Evolutionary conservation across 1,139 yeast genomes (phyloP), one percentile per base, ranked within the genome.

Genomic region (Groenewaldozyma sp.): DNA sequence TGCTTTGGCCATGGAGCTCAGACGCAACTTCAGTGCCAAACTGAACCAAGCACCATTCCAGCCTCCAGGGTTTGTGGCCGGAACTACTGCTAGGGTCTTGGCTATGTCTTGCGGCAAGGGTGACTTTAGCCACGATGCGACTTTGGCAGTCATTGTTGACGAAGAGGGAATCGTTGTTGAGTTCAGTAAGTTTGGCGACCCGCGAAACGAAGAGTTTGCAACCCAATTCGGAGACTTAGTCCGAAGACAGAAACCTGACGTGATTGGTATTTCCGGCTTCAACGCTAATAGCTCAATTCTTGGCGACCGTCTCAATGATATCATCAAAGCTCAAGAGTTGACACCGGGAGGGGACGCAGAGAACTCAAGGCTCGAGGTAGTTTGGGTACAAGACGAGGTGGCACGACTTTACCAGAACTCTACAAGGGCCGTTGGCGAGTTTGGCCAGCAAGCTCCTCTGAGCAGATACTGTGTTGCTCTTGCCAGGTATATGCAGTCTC

Each of bases 31-130:
- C 54, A 65, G 77, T 55, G 69, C 73, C 20, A 81, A 78, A 53
- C 70, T 91, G 35, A 93, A 91, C 58, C 97, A 88, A 65, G 95
- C 97, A 2, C 96, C 98, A 19, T 88, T 69, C 61, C 78, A 82
- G 49, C 95, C 97, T 7, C 71, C 73, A 39, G 82, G 83, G 2
- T 81, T 71, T 49, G 83, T 76, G 38, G 71, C 74, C 45, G 95
- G 96, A 32, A 81, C 94, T 4, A 72, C 79, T 41, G 94, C 98
- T 20, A 78, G 83, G 46, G 91, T 87, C 0, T 67, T 93, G 46
- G 77, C 95, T 0, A 56, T 91, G 32, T 75, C 95, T 0, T 78
- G 83, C 49, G 98, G 98, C 51, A 80, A 79, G 60, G 95, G 94
- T 56, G 82, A 78, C 45, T 76, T 69, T 56, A 72, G 74, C 37